Evolutionary conservation across 257 asterid genomes (phyloP), one percentile per base, ranked within the genome.

Genomic region (Schizonepeta tenuifolia): DNA sequence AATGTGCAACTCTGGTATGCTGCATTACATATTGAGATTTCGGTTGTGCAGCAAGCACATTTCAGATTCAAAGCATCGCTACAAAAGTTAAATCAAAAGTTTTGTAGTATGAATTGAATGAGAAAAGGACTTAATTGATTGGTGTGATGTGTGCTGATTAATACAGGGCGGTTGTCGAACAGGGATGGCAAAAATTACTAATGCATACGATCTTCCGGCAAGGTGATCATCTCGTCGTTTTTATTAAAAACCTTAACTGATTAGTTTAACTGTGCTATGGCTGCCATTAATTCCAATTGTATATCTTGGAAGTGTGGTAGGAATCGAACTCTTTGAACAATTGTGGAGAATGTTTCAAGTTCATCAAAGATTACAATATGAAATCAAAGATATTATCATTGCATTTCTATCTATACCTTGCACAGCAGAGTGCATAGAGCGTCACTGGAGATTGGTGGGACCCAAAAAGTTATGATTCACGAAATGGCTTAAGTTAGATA

Each of bases 121-220:
- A 38, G 79, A 56, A 63, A 59, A 59, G 7, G 47, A 55, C 41
- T 58, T 11, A 31, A 68, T n/a, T 51, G 9, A 49, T 61, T 43
- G 55, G 55, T 66, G 70, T 56, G 49, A 75, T 53, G 22, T 22
- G 14, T 51, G 82, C 84, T 73, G 77, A 77, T 80, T 80, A 44
- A 64, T 53, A 10, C 79, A 93, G 98, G 98, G 98, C 70, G 98
- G 97, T 41, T 93, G 98, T 75, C 88, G 97, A 60, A 93, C 97
- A 38, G 98, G 98, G 81, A 89, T 90, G 97, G 93, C 95, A 64
- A 93, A 93, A 87, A 83, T 93, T 44, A 81, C 87, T 49, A 75
- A 75, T 18, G 85, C 87, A 3, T 88, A 90, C 82, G 88, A 90
- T 71, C 98, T 93, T 77, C 98, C 98, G 43, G 91, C 91, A 44